These are phyloP conservation scores for Talaromyces pinophilus DNA, from an alignment of 2,329 filamentous ascomycete genomes.

Conservation along the genomic window DNA sequence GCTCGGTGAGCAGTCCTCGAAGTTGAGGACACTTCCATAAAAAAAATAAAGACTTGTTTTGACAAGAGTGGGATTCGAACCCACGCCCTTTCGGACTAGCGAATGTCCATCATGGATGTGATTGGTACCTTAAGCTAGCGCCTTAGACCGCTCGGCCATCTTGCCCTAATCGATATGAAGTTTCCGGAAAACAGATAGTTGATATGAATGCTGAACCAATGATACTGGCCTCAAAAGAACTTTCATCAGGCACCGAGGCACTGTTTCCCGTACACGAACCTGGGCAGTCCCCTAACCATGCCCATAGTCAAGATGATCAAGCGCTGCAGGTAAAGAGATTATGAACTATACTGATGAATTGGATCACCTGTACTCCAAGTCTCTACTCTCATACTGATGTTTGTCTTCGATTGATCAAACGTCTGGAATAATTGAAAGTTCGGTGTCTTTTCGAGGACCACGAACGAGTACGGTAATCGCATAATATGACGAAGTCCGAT, in stretches of 20 bases:
- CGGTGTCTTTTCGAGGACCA: not conserved
- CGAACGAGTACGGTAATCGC: not conserved
- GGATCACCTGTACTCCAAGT: not conserved
- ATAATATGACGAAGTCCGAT: not conserved
- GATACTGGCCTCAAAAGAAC: not conserved
- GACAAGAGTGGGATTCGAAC: conserved; percentile 8
- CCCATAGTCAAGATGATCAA: not conserved
- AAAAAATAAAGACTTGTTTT: not conserved
- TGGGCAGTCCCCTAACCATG: not conserved
- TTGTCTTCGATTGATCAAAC: not conserved
- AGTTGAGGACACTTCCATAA: not conserved
- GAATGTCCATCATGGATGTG: too few relatives aligned
- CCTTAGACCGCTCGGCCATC: not conserved
- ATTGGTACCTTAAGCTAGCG: not conserved
- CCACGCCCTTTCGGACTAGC: not conserved
- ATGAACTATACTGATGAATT: not conserved
- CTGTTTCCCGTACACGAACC: not conserved
- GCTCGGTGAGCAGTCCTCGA: not conserved
- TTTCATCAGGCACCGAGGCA: not conserved
- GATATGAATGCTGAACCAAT: too few relatives aligned
- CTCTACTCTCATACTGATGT: not conserved
- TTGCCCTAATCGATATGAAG: too few relatives aligned
- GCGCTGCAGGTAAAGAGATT: not conserved
- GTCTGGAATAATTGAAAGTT: not conserved
- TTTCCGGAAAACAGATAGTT: too few relatives aligned